Evolutionary conservation across 2,329 filamentous ascomycete species (phyloP).

Genomic region (Pestalotiopsis sp.): DNA sequence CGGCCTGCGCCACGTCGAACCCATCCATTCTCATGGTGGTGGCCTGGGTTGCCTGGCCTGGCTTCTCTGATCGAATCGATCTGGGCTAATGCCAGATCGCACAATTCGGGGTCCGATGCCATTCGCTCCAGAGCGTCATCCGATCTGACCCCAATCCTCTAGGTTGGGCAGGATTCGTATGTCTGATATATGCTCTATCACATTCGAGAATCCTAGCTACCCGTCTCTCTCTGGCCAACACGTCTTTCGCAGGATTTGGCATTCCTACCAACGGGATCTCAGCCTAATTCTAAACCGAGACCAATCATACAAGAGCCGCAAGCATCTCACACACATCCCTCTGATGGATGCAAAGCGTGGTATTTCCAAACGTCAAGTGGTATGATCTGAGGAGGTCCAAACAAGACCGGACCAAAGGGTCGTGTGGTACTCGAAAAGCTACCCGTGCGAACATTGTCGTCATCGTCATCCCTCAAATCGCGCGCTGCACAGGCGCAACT

Average conservation of each 20-base stretch:
- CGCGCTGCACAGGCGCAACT: not conserved
- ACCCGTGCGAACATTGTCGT: not conserved
- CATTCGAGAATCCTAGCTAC: not conserved
- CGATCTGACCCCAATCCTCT: not conserved
- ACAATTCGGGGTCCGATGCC: not conserved
- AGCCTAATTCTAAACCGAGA: not conserved
- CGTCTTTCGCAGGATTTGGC: not conserved
- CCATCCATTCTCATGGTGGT: not conserved
- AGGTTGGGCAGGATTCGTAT: not conserved
- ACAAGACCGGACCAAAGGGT: not conserved
- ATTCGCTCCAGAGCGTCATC: not conserved
- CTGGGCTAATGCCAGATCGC: constrained; percentile 1
- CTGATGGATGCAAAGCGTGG: not conserved
- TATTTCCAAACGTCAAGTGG: not conserved
- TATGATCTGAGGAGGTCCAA: not conserved
- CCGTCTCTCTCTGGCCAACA: not conserved
- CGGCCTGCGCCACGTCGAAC: not conserved
- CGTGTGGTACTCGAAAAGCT: not conserved
- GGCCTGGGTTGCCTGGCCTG: not conserved
- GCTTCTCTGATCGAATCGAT: not conserved
- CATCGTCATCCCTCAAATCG: not conserved
- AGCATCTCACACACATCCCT: not conserved
- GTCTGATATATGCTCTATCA: not conserved
- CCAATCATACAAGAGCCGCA: not conserved
- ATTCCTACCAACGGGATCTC: not conserved